Evolutionary conservation across 352 stramenopile genomes (phyloP), one percentile per base, ranked within the genome.

Genomic region (Phytophthora kernoviae): DNA sequence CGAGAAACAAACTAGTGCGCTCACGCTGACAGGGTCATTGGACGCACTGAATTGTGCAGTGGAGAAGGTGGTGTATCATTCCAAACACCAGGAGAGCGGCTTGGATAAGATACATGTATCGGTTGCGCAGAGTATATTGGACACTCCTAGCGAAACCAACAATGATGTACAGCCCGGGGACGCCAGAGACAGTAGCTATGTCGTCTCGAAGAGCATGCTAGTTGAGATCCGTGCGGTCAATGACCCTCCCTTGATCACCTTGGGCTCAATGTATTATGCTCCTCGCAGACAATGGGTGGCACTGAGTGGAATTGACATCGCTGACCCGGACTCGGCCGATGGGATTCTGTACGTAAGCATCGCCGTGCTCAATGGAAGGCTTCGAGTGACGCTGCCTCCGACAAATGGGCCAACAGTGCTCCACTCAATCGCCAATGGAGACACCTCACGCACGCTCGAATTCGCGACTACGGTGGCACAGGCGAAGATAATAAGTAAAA

Each of bases 211-310:
- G 43, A 63, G 64, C 17, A 66, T 90, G 17, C 53, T 65, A 1
- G 55, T 87, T 18, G 46, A 72, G n/a, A 82, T 87, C 21, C 33
- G 47, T 22, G 67, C 78, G 2, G 54, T 79, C 18, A 88, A 90
- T 46, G 58, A 76, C 17, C 60, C 75, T 41, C 79, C 81, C 0
- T 52, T 61, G 1, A 48, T 88, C 27, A 40, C n/a, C 1, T 68
- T 81, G 56, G 47, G 56, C 2, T 34, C 54, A 3, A 63, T 26
- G 4, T 75, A 76, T 32, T 77, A 73, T 30, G 64, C 63, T 41
- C 60, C 65, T 30, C 40, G 67, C 10, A 48, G 70, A 15, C 27
- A 54, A 6, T 88, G 76, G 81, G 63, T 60, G 1, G 5, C 32
- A 0, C 14, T 83, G 0, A 4, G 15, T 9, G 56, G 42, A 6